Base-by-base conservation (phyloP, 202 grass and related monocot species). In the Setaria italica region DNA sequence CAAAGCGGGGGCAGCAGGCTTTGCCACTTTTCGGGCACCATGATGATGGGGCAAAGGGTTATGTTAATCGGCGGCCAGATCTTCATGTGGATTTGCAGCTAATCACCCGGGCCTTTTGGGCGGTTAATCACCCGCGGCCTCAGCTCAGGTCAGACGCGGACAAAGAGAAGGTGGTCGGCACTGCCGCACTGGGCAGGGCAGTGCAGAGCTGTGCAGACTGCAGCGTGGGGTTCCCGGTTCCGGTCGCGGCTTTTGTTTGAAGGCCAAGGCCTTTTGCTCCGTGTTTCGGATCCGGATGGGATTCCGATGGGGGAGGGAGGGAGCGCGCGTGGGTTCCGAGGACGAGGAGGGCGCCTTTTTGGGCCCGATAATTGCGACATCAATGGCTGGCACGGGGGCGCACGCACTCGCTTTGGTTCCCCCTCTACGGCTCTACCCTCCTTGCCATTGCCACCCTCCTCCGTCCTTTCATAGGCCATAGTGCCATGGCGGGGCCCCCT, bases 361-460 rank as follows among this genome's bases (percentile, higher is more conserved):
- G 82, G 88, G 71, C 62, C 87, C 82, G 82, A 89, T 85, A 82
- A 89, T 82, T 85, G 88, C 39, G 64, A 54, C 88, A 85, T 82
- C 45, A 82, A 89, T 82, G 82, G 43, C 77, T 42, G 67, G 87
- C 81, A 80, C 87, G 76, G 66, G 45, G 55, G 50, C 85, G 20
- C 51, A 45, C 53, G 73, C 72, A 75, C 72, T n/a, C 34, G 72
- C 51, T 1, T 41, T 76, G 72, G 70, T 33, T 72, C 6, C 55
- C 15, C 25, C 25, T 25, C 25, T 25, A 25, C 25, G 25, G 25
- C 25, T 25, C 25, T 25, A 25, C 25, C 25, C 25, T 25, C 25
- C 25, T 25, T 25, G 25, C 25, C 25, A 53, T 16, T 5, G 50
- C 50, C 17, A 7, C 15, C 19, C 55, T n/a, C 56, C 5, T 35